These are phyloP conservation scores for Rubia balearica DNA, from an alignment of 305 asterid genomes.

Conservation along the genomic window DNA sequence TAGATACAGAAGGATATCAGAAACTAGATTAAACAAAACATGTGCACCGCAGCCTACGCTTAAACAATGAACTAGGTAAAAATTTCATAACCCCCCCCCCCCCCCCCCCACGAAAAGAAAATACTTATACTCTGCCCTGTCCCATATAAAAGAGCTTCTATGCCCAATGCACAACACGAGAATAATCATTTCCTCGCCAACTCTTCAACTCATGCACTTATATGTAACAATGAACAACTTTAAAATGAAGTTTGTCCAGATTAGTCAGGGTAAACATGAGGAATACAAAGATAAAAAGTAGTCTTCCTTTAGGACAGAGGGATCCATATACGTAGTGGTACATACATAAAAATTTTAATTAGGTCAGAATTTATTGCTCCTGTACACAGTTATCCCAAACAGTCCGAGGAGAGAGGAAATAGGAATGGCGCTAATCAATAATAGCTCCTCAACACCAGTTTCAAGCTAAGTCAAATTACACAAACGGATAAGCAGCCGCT, in stretches of 20 bases:
- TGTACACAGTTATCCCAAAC: neutral
- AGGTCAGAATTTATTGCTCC: neutral
- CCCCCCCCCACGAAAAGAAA: neutral
- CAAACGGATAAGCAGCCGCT: neutral
- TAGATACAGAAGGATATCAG: slow-evolving; percentile 13
- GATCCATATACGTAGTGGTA: neutral
- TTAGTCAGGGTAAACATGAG: neutral
- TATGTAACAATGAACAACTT: neutral
- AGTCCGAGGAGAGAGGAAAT: neutral
- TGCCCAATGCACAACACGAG: neutral
- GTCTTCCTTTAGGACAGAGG: neutral
- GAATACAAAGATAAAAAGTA: neutral
- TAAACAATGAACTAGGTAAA: neutral
- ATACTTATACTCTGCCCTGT: neutral
- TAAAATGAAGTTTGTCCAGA: neutral
- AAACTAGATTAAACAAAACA: slow-evolving; percentile 5
- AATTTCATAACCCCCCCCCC: neutral
- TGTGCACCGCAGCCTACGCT: neutral
- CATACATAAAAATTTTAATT: neutral
- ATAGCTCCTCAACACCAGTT: neutral
- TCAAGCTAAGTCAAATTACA: neutral
- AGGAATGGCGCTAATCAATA: neutral
- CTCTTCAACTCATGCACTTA: neutral
- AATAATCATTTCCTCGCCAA: neutral
- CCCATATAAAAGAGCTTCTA: neutral